These are phyloP conservation scores for Annulohypoxylon stygium DNA, from an alignment of 495 filamentous ascomycete genomes.

Conservation along the genomic window DNA sequence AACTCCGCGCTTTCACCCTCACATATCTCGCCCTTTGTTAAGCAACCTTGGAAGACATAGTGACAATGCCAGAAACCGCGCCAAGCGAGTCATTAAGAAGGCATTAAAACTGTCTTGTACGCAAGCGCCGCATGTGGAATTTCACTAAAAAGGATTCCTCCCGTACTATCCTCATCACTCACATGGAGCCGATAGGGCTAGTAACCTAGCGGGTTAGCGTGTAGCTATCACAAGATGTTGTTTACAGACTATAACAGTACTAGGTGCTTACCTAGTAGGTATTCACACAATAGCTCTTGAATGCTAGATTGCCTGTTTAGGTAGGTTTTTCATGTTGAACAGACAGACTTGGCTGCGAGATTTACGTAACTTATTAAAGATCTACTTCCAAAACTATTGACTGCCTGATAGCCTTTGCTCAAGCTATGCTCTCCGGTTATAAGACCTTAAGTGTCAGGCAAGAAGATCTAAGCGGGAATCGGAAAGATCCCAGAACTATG, in stretches of 20 bases:
- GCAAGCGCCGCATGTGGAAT: slow-evolving; percentile 1
- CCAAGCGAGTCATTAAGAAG: slow-evolving; percentile 11
- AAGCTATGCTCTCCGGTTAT: neutral
- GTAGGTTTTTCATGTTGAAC: neutral
- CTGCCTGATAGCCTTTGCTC: neutral
- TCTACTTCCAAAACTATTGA: slow-evolving; percentile 4
- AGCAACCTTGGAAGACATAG: neutral
- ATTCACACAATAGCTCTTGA: slow-evolving; percentile 3
- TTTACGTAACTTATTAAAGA: slow-evolving; percentile 3
- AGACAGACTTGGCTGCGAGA: neutral
- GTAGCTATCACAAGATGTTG: neutral
- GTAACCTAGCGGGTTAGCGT: slow-evolving; percentile 11
- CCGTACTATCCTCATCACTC: slow-evolving; percentile 5
- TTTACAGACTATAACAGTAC: neutral
- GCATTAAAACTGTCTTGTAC: slow-evolving; percentile 10
- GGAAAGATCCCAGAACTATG: slow-evolving; percentile 9
- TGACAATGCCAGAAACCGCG: slow-evolving; percentile 8
- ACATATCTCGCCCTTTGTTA: neutral
- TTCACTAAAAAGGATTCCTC: slow-evolving; percentile 9
- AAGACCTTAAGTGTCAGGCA: neutral
- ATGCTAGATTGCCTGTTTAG: neutral
- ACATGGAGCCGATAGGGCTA: slow-evolving; percentile 9
- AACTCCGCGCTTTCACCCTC: neutral
- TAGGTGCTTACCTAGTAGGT: neutral
- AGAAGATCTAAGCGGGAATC: slow-evolving; percentile 8